Percentiles rank a stretch among this genome's conserved stretches.
These are phyloP conservation scores for Scleroderma citrinum DNA, from an alignment of 768 basidiomycete genomes.

Conservation along the genomic window DNA sequence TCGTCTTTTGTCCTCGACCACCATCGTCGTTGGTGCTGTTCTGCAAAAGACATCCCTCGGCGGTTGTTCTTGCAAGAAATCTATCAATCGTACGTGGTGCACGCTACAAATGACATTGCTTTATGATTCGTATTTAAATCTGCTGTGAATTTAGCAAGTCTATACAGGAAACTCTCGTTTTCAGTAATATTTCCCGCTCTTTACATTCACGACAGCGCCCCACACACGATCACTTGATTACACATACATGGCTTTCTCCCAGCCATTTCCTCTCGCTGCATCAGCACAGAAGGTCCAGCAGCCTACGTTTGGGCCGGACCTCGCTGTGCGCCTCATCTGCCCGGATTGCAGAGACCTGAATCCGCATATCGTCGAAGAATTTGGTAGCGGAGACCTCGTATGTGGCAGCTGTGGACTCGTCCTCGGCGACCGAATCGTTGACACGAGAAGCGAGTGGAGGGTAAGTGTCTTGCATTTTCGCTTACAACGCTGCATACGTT, in stretches of 20 bases:
- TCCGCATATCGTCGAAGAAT: slow-evolving; percentile 95
- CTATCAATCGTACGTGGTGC: too few relatives aligned
- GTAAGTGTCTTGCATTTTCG: slow-evolving; percentile 42
- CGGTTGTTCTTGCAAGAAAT: too few relatives aligned
- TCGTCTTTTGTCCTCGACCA: too few relatives aligned
- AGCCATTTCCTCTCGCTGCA: slow-evolving; percentile 76
- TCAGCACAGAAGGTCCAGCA: slow-evolving; percentile 43
- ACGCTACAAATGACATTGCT: too few relatives aligned
- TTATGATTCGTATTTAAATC: too few relatives aligned
- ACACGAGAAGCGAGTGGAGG: slow-evolving; percentile 97
- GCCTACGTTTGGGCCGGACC: slow-evolving; percentile 70
- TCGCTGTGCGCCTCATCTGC: slow-evolving; percentile 86
- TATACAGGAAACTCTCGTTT: too few relatives aligned
- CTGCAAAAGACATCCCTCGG: too few relatives aligned
- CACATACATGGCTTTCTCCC: slow-evolving; percentile 56
- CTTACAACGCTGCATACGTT: slow-evolving; percentile 18
- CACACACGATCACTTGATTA: neutral
- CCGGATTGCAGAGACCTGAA: slow-evolving; percentile 93
- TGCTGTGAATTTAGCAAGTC: too few relatives aligned
- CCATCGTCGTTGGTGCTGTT: too few relatives aligned
- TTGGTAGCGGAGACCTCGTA: slow-evolving; percentile 95
- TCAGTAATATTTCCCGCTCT: too few relatives aligned
- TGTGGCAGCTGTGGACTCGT: slow-evolving; percentile 92
- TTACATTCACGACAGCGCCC: too few relatives aligned
- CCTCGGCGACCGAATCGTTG: slow-evolving; percentile 92